phyloP scores from a whole-genome alignment of 2,329 filamentous ascomycete species.

The Aquanectria penicillioides region DNA sequence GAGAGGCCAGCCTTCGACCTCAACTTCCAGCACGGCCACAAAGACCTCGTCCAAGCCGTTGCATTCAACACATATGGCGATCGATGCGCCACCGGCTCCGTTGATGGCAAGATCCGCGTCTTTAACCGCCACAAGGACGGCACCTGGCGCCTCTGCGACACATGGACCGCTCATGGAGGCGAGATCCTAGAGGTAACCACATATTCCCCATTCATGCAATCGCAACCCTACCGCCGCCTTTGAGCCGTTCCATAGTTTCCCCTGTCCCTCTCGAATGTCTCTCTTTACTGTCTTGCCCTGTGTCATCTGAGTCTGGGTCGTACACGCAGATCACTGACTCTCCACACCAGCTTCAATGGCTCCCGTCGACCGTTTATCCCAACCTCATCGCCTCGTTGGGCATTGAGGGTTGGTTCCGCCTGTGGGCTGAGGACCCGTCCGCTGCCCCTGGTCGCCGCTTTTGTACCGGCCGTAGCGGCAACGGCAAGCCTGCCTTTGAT shows the following conservation, averaged over 20 bases:
- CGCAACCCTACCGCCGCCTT: conserved; percentile 30
- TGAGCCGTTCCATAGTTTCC: background rate
- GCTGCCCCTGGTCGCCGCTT: conserved; percentile 85
- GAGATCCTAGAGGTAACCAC: conserved; percentile 84
- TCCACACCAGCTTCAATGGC: conserved; percentile 81
- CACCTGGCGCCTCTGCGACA: conserved; percentile 83
- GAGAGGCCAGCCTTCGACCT: conserved; percentile 63
- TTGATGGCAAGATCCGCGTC: conserved; percentile 92
- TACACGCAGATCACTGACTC: conserved; percentile 30
- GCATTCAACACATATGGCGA: conserved; percentile 94
- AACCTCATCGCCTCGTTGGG: conserved; percentile 88
- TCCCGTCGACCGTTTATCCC: conserved; percentile 86
- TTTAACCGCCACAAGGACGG: conserved; percentile 86
- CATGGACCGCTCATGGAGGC: conserved; percentile 88
- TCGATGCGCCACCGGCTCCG: conserved; percentile 88
- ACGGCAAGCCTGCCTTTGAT: conserved; percentile 64
- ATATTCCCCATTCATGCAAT: conserved; percentile 32
- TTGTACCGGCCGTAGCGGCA: conserved; percentile 65
- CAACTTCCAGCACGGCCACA: conserved; percentile 78
- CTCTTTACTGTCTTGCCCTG: conserved; percentile 1
- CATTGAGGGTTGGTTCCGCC: conserved; percentile 87
- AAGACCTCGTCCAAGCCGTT: conserved; percentile 83
- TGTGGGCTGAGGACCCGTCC: conserved; percentile 92
- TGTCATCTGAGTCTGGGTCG: conserved; percentile 25
- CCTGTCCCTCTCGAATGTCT: background rate